Conservation (phyloP, 1,139 yeast genomes). For the Geotrichum bryndzae region DNA sequence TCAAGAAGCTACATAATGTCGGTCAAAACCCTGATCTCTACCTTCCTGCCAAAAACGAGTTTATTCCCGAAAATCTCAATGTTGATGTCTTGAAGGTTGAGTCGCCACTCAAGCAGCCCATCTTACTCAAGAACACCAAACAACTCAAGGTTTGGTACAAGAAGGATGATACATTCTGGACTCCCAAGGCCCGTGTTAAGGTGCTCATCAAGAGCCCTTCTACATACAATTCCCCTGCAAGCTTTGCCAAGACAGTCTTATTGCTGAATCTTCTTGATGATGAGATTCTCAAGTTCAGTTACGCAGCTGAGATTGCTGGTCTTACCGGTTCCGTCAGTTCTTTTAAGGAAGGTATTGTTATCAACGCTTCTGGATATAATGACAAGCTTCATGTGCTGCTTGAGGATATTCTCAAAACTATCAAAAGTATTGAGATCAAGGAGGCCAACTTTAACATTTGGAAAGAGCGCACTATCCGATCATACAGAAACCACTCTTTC, state of each 20-base stretch:
- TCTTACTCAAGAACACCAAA: slow-evolving; percentile 40
- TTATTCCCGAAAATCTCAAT: slow-evolving; percentile 71
- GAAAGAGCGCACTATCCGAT: slow-evolving; percentile 58
- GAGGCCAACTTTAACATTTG: slow-evolving; percentile 55
- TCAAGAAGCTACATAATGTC: slow-evolving; percentile 34
- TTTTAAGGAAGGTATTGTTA: slow-evolving; percentile 64
- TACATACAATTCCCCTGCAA: slow-evolving; percentile 50
- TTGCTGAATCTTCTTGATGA: slow-evolving; percentile 69
- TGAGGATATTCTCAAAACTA: slow-evolving; percentile 50
- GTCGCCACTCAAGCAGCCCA: slow-evolving; percentile 43
- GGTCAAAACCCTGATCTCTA: slow-evolving; percentile 40
- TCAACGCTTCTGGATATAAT: slow-evolving; percentile 72
- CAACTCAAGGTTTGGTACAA: slow-evolving; percentile 71
- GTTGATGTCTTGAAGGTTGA: slow-evolving; percentile 43
- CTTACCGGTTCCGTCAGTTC: slow-evolving; percentile 52
- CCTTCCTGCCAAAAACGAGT: slow-evolving; percentile 67
- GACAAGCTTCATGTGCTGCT: slow-evolving; percentile 67
- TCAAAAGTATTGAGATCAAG: slow-evolving; percentile 49
- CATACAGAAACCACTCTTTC: slow-evolving; percentile 63
- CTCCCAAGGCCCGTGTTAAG: slow-evolving; percentile 75
- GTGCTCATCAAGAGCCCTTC: slow-evolving; percentile 60
- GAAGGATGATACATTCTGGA: slow-evolving; percentile 82
- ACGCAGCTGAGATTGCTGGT: slow-evolving; percentile 82
- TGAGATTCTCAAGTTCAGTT: slow-evolving; percentile 66
- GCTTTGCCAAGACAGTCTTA: slow-evolving; percentile 54